Evolutionary conservation across 2,329 filamentous ascomycete species (phyloP), one percentile per base, ranked within the genome.

Genomic region (Neospermospora avenae): DNA sequence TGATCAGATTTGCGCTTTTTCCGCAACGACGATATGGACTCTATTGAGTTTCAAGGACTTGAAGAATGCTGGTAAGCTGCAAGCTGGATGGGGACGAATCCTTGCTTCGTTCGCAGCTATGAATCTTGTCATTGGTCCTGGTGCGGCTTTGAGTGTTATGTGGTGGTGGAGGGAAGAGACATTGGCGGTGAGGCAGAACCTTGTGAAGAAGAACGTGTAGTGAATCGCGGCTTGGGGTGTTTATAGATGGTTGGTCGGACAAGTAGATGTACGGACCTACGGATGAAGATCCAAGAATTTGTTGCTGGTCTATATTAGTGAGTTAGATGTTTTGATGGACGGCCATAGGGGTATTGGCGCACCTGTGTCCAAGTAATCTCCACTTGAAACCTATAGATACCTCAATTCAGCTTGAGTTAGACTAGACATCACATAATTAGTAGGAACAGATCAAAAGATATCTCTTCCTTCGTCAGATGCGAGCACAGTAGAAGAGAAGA

Each of bases 81-180:
- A 52, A 11, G 45, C 59, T 7, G 61, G 63, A 13, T 74, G 68
- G 71, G 37, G 35, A 3, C 66, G 51, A 14, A 62, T 74, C 22
- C 1, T 72, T 4, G 61, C 57, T 1, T 22, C 65, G 11, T 64
- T 66, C 35, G 52, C 62, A 3, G 53, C 42, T 1, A 61, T 55
- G 16, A 66, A 68, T 5, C 8, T 70, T 2, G 55, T 69, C 22
- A 51, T 62, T 22, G 74, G 74, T 1, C 71, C 73, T 35, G 72
- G 73, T 42, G 70, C 70, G 11, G 65, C 66, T 3, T 60, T 74
- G 55, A 64, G 66, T 8, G 58, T 63, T 14, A 68, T 67, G 61
- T 75, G 72, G 71, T 63, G 68, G 11, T 74, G 70, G 67, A 72
- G 74, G 60, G 74, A 76, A 56, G 70, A 74, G 42, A 63, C 66